phyloP scores from a whole-genome alignment of 2,329 filamentous ascomycete genomes.

The Sarocladium strictum region DNA sequence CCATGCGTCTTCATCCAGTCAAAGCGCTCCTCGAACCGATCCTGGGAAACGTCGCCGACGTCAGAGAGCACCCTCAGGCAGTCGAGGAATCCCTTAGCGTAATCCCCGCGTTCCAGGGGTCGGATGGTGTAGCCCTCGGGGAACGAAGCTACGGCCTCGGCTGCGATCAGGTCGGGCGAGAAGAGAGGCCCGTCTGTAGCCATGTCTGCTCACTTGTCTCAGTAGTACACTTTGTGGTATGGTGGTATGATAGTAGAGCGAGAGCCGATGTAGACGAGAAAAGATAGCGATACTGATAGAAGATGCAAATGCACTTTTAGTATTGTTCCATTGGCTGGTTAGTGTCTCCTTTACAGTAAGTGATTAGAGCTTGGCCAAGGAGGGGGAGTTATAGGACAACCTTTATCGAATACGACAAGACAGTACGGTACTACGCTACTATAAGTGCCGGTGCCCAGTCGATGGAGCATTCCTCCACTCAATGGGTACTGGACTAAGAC shows the following conservation, averaged over 20 bases:
- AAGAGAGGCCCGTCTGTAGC: constrained; percentile 44
- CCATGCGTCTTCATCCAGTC: constrained; percentile 44
- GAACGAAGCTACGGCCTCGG: constrained; percentile 52
- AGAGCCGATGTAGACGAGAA: background rate
- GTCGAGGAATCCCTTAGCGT: constrained; percentile 64
- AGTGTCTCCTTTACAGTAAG: too few species aligned
- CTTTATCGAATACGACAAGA: too few species aligned
- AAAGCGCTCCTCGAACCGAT: constrained; percentile 62
- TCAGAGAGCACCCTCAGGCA: constrained; percentile 71
- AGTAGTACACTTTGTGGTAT: too few species aligned
- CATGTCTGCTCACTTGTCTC: too few species aligned
- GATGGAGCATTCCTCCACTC: too few species aligned
- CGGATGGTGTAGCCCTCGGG: constrained; percentile 67
- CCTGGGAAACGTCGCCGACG: constrained; percentile 64
- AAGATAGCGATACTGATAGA: too few species aligned
- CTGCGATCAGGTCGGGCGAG: constrained; percentile 58
- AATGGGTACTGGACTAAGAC: too few species aligned
- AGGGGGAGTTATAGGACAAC: too few species aligned
- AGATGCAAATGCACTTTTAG: too few species aligned
- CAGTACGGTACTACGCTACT: too few species aligned
- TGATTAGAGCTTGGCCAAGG: too few species aligned
- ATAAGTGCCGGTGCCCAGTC: too few species aligned
- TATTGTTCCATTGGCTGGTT: background rate
- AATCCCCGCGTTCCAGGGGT: constrained; percentile 63
- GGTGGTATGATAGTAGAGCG: background rate